These are phyloP conservation scores for Syzygium jambos DNA, from an alignment of 345 rosid genomes.

Conservation along the genomic window DNA sequence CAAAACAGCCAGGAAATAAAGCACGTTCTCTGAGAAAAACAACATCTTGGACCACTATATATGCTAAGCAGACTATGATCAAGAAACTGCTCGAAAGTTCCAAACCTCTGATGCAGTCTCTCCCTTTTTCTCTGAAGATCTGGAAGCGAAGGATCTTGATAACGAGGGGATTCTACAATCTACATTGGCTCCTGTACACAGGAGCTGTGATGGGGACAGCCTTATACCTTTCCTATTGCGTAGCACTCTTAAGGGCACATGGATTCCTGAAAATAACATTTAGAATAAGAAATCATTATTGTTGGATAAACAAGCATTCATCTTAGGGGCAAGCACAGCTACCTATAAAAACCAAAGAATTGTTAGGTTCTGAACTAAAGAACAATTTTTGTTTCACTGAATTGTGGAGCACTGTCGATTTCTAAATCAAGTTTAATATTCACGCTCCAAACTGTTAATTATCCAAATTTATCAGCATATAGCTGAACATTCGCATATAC, in stretches of 20 bases:
- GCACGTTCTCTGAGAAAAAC: not conserved
- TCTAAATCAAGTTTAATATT: not conserved
- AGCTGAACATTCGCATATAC: not conserved
- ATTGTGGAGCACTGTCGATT: not conserved
- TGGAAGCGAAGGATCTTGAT: slow-evolving; percentile 61
- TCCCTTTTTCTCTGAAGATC: slow-evolving; percentile 37
- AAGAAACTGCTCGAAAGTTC: not conserved
- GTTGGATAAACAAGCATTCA: slow-evolving; percentile 1
- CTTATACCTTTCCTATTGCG: slow-evolving; percentile 3
- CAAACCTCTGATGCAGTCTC: slow-evolving; percentile 54
- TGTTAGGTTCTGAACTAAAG: not conserved
- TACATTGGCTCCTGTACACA: slow-evolving; percentile 9
- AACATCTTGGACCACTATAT: not conserved
- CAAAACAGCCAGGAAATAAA: not conserved
- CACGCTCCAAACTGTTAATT: not conserved
- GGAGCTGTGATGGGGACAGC: slow-evolving; percentile 1
- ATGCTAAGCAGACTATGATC: not conserved
- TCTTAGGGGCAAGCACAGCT: not conserved
- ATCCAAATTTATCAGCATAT: not conserved
- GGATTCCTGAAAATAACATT: slow-evolving; percentile 31
- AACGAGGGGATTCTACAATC: slow-evolving; percentile 10
- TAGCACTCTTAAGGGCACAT: slow-evolving; percentile 7
- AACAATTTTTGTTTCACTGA: not conserved
- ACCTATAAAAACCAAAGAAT: not conserved
- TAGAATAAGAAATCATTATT: not conserved